Evolutionary conservation across 2,329 filamentous ascomycete species (phyloP).

Genomic region (Ceratocystis diversiconidia): DNA sequence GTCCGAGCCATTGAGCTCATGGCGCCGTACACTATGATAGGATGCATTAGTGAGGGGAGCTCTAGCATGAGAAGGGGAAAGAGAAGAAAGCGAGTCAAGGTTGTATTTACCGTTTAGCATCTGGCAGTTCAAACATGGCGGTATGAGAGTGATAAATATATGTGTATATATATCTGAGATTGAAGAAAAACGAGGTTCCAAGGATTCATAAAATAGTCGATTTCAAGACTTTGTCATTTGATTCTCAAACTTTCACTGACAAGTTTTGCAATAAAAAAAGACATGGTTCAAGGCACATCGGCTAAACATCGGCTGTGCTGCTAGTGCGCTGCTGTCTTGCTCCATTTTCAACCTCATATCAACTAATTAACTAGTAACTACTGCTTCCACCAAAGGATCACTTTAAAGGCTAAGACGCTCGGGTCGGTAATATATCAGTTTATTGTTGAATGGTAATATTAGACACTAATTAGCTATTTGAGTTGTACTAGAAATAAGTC

Average conservation of each 20-base stretch:
- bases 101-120: slow-evolving; percentile 35
- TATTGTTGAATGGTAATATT: not conserved
- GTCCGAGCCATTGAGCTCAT: slow-evolving; percentile 35
- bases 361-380: not conserved
- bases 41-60: not conserved
- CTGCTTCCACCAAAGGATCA: not conserved
- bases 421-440: not conserved
- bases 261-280: not conserved
- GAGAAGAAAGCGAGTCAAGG: slow-evolving; percentile 15
- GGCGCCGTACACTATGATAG: slow-evolving; percentile 36
- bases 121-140: slow-evolving; percentile 38
- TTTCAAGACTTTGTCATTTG: not conserved
- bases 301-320: not conserved
- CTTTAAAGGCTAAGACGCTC: not conserved
- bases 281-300: not conserved
- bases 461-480: too few relatives aligned
- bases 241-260: not conserved
- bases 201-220: not conserved
- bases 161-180: not conserved
- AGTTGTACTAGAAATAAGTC: too few relatives aligned
- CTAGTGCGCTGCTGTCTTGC: not conserved
- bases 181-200: not conserved
- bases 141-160: not conserved
- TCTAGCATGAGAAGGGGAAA: not conserved
- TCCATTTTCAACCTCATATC: not conserved